Conservation (phyloP, 2,329 filamentous ascomycete species). For the Chalaropsis thielavioides region DNA sequence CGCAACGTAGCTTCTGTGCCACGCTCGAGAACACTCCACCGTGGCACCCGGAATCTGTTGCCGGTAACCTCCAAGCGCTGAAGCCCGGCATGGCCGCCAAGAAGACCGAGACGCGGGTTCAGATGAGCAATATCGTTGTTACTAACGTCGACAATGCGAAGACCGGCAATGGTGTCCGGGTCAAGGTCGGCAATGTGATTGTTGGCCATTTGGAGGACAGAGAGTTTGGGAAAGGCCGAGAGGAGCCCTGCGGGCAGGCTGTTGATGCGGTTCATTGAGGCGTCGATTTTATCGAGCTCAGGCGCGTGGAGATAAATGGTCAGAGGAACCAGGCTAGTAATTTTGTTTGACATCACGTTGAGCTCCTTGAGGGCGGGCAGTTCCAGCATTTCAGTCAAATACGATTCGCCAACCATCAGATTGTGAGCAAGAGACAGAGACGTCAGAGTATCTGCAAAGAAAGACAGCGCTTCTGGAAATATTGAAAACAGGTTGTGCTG, state of each 20-base stretch:
- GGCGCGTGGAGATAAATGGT: conserved; percentile 57
- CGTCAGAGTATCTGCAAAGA: conserved; percentile 56
- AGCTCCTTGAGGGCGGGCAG: conserved; percentile 65
- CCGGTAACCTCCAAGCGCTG: conserved; percentile 63
- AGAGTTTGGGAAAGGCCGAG: conserved; percentile 53
- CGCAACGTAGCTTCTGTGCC: conserved; percentile 73
- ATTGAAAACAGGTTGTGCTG: conserved; percentile 61
- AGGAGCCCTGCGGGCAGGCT: conserved; percentile 50
- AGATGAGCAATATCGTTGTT: conserved; percentile 78
- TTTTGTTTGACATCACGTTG: conserved; percentile 58
- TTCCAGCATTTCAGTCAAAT: conserved; percentile 50
- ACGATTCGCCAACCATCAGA: conserved; percentile 48
- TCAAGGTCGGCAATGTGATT: conserved; percentile 64
- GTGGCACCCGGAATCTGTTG: conserved; percentile 77
- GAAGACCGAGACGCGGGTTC: conserved; percentile 64
- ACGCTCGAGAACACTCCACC: conserved; percentile 68
- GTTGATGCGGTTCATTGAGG: conserved; percentile 68
- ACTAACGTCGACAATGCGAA: conserved; percentile 62
- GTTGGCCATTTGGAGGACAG: conserved; percentile 58
- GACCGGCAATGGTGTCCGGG: conserved; percentile 56
- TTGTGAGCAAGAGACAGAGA: conserved; percentile 65
- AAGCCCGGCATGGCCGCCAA: conserved; percentile 47
- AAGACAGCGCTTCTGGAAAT: conserved; percentile 56
- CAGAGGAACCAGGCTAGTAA: conserved; percentile 55
- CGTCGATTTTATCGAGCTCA: conserved; percentile 58